Percentiles rank a stretch among this genome's conserved stretches.
Evolutionary conservation across 2,329 filamentous ascomycete genomes (phyloP).

Genomic region (Pseudocercospora fuligena): DNA sequence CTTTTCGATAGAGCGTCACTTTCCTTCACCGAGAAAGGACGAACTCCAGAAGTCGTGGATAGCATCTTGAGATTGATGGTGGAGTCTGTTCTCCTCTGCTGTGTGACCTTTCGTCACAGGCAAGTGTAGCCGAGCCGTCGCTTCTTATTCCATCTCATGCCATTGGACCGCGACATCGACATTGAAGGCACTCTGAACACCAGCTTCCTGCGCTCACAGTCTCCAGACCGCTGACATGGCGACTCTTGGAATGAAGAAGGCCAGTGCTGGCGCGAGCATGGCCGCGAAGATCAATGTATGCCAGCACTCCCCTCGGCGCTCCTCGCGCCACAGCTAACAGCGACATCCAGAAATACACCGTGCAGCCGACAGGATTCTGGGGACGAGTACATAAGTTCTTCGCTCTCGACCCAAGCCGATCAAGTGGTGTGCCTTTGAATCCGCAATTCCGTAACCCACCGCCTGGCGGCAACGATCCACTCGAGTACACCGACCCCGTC

Average conservation of each 20-base stretch:
- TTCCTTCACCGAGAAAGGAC: neutral
- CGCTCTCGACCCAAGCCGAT: slow-evolving; percentile 84
- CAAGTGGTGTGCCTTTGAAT: slow-evolving; percentile 90
- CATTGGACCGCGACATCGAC: slow-evolving; percentile 17
- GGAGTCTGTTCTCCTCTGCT: neutral
- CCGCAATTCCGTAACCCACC: slow-evolving; percentile 87
- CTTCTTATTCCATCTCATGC: slow-evolving; percentile 8
- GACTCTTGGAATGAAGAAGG: slow-evolving; percentile 9
- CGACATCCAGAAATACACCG: slow-evolving; percentile 81
- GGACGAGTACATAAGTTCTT: slow-evolving; percentile 77
- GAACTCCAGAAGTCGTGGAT: neutral
- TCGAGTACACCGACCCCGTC: slow-evolving; percentile 78
- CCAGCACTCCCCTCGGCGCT: neutral
- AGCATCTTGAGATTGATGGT: neutral
- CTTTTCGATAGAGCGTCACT: neutral
- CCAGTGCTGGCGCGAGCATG: slow-evolving; percentile 16
- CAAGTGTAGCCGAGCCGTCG: slow-evolving; percentile 22
- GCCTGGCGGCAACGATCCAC: slow-evolving; percentile 73
- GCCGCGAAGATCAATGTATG: slow-evolving; percentile 28
- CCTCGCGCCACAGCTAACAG: slow-evolving; percentile 12
- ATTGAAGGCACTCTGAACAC: slow-evolving; percentile 2
- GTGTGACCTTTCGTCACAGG: neutral
- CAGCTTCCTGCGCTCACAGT: slow-evolving; percentile 2
- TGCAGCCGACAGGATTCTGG: slow-evolving; percentile 89
- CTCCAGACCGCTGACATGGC: slow-evolving; percentile 22